A percentile compares a stretch with the other conserved stretches of the same genome.
These are phyloP conservation scores for Globisporangium okanoganense DNA, from an alignment of 352 stramenopile species.

Conservation along the genomic window DNA sequence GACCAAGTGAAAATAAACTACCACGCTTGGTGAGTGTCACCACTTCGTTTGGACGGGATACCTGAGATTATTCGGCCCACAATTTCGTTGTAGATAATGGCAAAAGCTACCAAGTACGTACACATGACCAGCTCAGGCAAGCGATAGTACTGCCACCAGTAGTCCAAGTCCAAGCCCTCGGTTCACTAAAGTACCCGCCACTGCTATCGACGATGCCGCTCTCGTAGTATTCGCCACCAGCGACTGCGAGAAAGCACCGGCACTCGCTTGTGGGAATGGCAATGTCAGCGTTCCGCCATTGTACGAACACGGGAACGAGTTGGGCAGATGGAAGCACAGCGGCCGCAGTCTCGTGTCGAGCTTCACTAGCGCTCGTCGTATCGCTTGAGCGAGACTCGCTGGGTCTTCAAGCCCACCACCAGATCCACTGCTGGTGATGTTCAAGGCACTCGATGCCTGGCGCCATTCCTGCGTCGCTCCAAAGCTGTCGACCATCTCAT, in stretches of 20 bases:
- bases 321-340: conserved; percentile 1
- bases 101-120: no score
- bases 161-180: neutral
- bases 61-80: no score
- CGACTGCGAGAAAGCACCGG: neutral
- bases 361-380: neutral
- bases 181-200: neutral
- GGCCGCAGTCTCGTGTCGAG: neutral
- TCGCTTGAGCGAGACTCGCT: neutral
- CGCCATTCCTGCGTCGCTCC: neutral
- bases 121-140: no score
- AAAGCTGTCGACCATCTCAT: neutral
- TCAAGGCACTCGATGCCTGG: neutral
- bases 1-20: no score
- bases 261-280: neutral
- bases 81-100: no score
- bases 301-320: neutral
- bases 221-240: neutral
- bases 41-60: no score
- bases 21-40: no score
- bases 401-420: neutral
- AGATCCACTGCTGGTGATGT: neutral
- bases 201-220: neutral
- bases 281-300: neutral
- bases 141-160: neutral